Base-by-base conservation (phyloP, 2,329 filamentous ascomycete species). In the Fusarium gaditjirri region DNA sequence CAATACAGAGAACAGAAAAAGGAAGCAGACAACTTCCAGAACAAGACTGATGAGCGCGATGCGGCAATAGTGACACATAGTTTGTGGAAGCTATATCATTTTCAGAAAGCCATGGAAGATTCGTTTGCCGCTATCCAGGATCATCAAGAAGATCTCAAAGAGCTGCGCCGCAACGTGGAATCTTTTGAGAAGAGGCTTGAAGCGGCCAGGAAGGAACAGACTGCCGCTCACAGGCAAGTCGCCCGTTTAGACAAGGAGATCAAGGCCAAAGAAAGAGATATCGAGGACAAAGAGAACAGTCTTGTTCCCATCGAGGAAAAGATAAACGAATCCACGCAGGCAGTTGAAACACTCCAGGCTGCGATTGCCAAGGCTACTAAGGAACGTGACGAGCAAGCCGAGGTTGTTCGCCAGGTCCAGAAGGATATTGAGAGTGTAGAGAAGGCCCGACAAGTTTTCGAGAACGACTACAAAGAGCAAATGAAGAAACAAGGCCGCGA, bases 1-100 rank as follows among this genome's bases (percentile, higher is more conserved):
- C 94, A 97, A 77, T 99, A 98, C 78, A 93, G 97, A 78, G 94
- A 98, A 80, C 95, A 98, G 82, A 98, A 98, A 84, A 91, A 91
- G 74, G 96, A 98, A 79, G 95, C 95, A 9, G 96, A 99, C 74
- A 95, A 92, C 75, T 99, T 95, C 79, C 93, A 97, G 78, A 91
- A 90, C 72, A 98, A 98, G 82, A 93, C 93, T 3, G 93, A 96
- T 59, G 94, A 98, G 80, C 91, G 94, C 54, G 95, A 99, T 79
- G 89, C 94, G 59, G 96, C 95, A 12, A 93, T 98, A 62, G 93
- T 98, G 61, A 95, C 93, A 2, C 95, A 98, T 74, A 95, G 97
- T 38, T 85, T 99, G 19, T 99, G 95, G 95, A 98, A 98, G 83
- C 87, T 99, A 3, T 98, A 94, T 80, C 94, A 97, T 78, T 97